Percentiles rank a stretch among this genome's conserved stretches.
These are phyloP conservation scores for Aspergillus piperis DNA, from an alignment of 2,329 filamentous ascomycete species.

Conservation along the genomic window DNA sequence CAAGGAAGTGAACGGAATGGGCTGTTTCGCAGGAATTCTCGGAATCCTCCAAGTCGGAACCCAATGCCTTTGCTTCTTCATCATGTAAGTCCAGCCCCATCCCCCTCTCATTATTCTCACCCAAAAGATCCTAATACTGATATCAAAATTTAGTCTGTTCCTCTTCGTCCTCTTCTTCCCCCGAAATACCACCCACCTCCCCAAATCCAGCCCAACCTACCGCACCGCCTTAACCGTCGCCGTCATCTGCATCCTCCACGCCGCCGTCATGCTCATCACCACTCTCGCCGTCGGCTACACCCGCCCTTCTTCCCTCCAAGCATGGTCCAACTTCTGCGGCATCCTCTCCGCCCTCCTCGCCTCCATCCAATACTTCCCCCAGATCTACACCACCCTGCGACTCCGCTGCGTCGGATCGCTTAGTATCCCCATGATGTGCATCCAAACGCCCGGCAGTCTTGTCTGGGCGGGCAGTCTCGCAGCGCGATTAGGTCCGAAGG, in stretches of 20 bases:
- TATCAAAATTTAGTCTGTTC: slow-evolving; percentile 63
- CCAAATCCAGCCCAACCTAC: slow-evolving; percentile 64
- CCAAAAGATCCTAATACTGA: too few species aligned
- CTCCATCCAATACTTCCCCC: slow-evolving; percentile 87
- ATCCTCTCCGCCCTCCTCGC: slow-evolving; percentile 76
- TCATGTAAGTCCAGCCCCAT: slow-evolving; percentile 67
- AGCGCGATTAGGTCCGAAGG: slow-evolving; percentile 72
- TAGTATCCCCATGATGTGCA: slow-evolving; percentile 97
- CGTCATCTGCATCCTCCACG: slow-evolving; percentile 71
- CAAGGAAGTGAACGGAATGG: slow-evolving; percentile 73
- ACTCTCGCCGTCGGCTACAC: slow-evolving; percentile 67
- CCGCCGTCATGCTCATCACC: slow-evolving; percentile 65
- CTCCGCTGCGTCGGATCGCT: slow-evolving; percentile 86
- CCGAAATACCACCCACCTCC: slow-evolving; percentile 57
- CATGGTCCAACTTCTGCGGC: slow-evolving; percentile 85
- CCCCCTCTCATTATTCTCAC: too few species aligned
- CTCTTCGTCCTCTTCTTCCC: slow-evolving; percentile 96
- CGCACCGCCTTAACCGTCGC: slow-evolving; percentile 78
- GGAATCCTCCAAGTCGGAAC: slow-evolving; percentile 88
- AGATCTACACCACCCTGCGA: slow-evolving; percentile 88
- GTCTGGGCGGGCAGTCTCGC: slow-evolving; percentile 85
- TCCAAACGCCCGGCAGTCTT: slow-evolving; percentile 91
- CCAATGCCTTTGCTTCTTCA: slow-evolving; percentile 88
- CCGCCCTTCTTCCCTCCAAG: slow-evolving; percentile 64
- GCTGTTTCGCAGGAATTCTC: slow-evolving; percentile 81